Evolutionary conservation across 2,329 filamentous ascomycete genomes (phyloP).

Genomic region (Ceratocystis eucalypticola): DNA sequence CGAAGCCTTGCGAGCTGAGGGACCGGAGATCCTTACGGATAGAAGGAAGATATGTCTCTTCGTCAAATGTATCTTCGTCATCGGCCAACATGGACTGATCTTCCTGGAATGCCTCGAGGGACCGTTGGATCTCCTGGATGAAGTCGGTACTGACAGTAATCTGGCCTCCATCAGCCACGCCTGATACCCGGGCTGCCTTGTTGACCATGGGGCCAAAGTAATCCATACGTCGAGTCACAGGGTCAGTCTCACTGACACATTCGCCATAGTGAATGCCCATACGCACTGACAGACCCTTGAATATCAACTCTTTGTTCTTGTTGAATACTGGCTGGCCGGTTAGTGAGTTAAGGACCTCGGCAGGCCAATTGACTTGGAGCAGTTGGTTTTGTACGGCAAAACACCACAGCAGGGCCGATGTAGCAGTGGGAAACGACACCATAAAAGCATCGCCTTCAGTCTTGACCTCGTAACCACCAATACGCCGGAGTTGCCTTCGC

Average conservation of each 20-base stretch:
- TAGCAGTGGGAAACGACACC: constrained; percentile 95
- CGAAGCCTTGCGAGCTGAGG: constrained; percentile 81
- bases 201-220: constrained; percentile 99
- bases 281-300: constrained; percentile 82
- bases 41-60: constrained; percentile 58
- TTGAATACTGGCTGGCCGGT: constrained; percentile 74
- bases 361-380: constrained; percentile 81
- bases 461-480: constrained; percentile 97
- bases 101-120: constrained; percentile 66
- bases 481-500: constrained; percentile 79
- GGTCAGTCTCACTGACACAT: constrained; percentile 88
- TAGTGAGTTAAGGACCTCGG: constrained; percentile 76
- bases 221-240: constrained; percentile 95
- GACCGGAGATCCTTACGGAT: constrained; percentile 81
- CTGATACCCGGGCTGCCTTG: constrained; percentile 83
- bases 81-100: not conserved
- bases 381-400: constrained; percentile 86
- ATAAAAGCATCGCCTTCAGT: constrained; percentile 99
- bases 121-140: constrained; percentile 87
- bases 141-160: constrained; percentile 96
- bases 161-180: constrained; percentile 89
- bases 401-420: constrained; percentile 86
- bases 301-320: constrained; percentile 76
- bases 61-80: constrained; percentile 56
- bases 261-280: constrained; percentile 97